A percentile compares a stretch with the other conserved stretches of the same genome.
Conservation (phyloP, 1,284 basidiomycete species). For the Heterobasidion annosum region DNA sequence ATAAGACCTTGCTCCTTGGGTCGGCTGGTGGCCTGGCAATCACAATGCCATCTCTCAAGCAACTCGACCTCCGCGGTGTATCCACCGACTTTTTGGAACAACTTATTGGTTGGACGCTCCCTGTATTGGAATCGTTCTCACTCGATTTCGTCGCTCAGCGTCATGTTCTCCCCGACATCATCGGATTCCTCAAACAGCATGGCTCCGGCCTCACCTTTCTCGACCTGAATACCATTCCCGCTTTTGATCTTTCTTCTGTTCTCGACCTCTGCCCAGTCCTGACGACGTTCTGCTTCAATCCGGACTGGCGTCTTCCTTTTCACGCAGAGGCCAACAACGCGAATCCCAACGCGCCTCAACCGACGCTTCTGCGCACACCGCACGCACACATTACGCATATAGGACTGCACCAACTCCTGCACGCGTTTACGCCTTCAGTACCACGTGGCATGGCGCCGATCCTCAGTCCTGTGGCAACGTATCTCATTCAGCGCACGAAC, state of each 20-base stretch:
- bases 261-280: conserved; percentile 42
- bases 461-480: conserved; percentile 32
- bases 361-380: conserved; percentile 35
- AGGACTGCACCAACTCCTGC: conserved; percentile 58
- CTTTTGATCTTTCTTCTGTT: conserved; percentile 31
- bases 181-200: conserved; percentile 47
- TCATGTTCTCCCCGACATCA: conserved; percentile 48
- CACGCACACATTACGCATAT: conserved; percentile 50
- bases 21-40: conserved; percentile 49
- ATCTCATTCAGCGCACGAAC: conserved; percentile 45
- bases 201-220: conserved; percentile 49
- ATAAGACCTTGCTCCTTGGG: conserved; percentile 32
- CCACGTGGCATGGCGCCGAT: neutral
- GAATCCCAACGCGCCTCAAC: conserved; percentile 13
- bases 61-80: conserved; percentile 50
- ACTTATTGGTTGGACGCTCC: conserved; percentile 55
- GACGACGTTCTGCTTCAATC: conserved; percentile 56
- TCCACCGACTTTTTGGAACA: conserved; percentile 60
- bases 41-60: conserved; percentile 43
- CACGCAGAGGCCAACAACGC: conserved; percentile 18
- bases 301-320: conserved; percentile 49
- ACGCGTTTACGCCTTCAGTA: conserved; percentile 37
- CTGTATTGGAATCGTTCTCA: conserved; percentile 42
- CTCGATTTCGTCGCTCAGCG: conserved; percentile 38
- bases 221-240: conserved; percentile 50